phyloP scores from a whole-genome alignment of 2,329 filamentous ascomycete species.

The Aureobasidium vineae region DNA sequence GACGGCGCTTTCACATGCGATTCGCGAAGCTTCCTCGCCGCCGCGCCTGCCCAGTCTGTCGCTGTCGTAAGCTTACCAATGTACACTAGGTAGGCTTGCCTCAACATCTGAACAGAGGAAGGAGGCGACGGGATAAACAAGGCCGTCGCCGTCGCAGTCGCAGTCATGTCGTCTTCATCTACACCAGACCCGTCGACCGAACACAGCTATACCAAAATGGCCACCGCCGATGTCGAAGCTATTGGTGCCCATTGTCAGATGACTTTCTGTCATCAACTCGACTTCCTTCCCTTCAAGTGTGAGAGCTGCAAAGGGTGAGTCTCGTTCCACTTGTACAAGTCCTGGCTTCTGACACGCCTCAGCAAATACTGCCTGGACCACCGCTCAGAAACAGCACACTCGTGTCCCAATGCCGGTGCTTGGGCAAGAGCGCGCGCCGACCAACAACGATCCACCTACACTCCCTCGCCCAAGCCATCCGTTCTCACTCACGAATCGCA shows the following conservation, averaged over 20 bases:
- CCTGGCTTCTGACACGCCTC: constrained; percentile 14
- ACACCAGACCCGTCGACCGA: constrained; percentile 38
- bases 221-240: constrained; percentile 73
- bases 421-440: constrained; percentile 56
- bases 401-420: constrained; percentile 60
- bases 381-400: constrained; percentile 79
- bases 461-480: constrained; percentile 50
- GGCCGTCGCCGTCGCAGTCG: constrained; percentile 8
- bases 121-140: constrained; percentile 1
- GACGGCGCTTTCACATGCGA: constrained; percentile 9
- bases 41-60: constrained; percentile 2
- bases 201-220: constrained; percentile 67
- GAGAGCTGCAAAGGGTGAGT: constrained; percentile 70
- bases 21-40: constrained; percentile 23
- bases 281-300: constrained; percentile 94
- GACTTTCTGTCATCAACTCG: constrained; percentile 87
- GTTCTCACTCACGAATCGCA: constrained; percentile 64
- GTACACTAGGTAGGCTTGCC: too few relatives aligned
- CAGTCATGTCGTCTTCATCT: constrained; percentile 48
- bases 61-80: constrained; percentile 21
- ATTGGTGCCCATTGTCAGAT: constrained; percentile 91
- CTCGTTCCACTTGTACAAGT: neutral
- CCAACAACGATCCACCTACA: constrained; percentile 35
- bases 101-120: neutral
- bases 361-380: constrained; percentile 82